Conservation (phyloP, 768 basidiomycete species). For the Auricularia cornea region DNA sequence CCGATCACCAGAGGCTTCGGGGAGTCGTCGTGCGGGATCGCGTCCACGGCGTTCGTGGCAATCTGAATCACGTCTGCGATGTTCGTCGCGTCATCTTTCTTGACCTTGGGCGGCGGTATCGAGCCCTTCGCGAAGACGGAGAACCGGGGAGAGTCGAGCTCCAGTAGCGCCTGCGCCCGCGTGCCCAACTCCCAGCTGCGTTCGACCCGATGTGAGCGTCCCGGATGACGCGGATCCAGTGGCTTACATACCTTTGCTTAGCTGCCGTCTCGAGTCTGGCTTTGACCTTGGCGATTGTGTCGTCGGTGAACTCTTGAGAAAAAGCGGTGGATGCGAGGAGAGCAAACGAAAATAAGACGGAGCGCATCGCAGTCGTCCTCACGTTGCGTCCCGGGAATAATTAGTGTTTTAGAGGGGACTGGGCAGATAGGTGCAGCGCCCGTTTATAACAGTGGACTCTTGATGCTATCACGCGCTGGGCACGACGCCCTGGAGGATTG, state of each 20-base stretch:
- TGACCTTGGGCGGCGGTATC: conserved; percentile 31
- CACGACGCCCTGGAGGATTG: too few relatives aligned
- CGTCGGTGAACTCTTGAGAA: background rate
- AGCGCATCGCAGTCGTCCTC: too few relatives aligned
- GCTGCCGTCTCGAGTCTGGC: background rate
- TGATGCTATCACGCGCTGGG: too few relatives aligned
- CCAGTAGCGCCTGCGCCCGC: conserved; percentile 41
- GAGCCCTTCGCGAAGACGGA: conserved; percentile 37
- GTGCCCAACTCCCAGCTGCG: conserved; percentile 53
- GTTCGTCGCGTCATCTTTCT: conserved; percentile 25
- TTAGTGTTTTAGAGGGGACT: too few relatives aligned
- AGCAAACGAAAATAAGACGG: too few relatives aligned
- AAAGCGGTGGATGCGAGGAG: too few relatives aligned
- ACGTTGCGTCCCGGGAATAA: too few relatives aligned
- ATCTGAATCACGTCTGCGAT: conserved; percentile 47
- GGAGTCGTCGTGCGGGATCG: conserved; percentile 40
- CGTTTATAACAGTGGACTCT: too few relatives aligned
- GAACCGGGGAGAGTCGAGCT: conserved; percentile 36
- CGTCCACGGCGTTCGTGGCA: conserved; percentile 39
- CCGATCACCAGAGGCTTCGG: conserved; percentile 51
- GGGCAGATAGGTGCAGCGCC: too few relatives aligned
- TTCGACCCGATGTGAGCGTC: too few relatives aligned
- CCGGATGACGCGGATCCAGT: background rate
- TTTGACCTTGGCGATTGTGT: background rate
- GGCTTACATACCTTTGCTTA: background rate